Conservation (phyloP, 768 basidiomycete genomes). For the Asterophora parasitica region DNA sequence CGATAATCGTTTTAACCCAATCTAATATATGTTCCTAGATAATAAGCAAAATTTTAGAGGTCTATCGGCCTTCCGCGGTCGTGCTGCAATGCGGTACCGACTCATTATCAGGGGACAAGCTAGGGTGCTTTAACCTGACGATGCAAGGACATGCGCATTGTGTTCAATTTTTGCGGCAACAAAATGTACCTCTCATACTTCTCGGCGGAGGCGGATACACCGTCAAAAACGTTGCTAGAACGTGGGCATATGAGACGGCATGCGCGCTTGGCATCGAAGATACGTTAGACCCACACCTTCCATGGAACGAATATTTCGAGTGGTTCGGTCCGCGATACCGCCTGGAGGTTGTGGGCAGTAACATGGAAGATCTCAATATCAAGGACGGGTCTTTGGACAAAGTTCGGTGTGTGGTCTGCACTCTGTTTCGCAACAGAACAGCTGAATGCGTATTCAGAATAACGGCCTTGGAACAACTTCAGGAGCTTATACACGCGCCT, state of each 20-base stretch:
- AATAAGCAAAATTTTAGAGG: constrained; percentile 79
- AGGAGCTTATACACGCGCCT: constrained; percentile 54
- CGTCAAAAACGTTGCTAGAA: constrained; percentile 90
- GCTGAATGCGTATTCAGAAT: constrained; percentile 17
- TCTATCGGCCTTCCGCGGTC: constrained; percentile 82
- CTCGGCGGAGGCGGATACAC: constrained; percentile 97
- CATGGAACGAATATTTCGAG: constrained; percentile 90
- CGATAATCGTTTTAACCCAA: not conserved
- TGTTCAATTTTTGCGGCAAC: constrained; percentile 80
- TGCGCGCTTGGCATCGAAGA: constrained; percentile 87
- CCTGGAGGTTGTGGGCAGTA: constrained; percentile 85
- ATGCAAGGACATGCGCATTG: constrained; percentile 95
- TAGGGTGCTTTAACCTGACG: constrained; percentile 93
- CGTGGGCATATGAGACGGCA: constrained; percentile 97
- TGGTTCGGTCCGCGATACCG: constrained; percentile 97
- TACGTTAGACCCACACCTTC: constrained; percentile 70
- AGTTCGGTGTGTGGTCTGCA: constrained; percentile 55
- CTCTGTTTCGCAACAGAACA: not conserved
- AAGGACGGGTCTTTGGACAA: constrained; percentile 75
- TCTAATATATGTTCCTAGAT: constrained; percentile 42
- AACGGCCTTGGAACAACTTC: constrained; percentile 36
- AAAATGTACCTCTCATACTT: constrained; percentile 83
- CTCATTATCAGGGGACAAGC: constrained; percentile 90
- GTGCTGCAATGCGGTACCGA: constrained; percentile 96
- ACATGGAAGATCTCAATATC: constrained; percentile 92